Percentiles rank a stretch among this genome's conserved stretches.
phyloP scores from a whole-genome alignment of 495 filamentous ascomycete species.

The Hypoxylon cercidicola region DNA sequence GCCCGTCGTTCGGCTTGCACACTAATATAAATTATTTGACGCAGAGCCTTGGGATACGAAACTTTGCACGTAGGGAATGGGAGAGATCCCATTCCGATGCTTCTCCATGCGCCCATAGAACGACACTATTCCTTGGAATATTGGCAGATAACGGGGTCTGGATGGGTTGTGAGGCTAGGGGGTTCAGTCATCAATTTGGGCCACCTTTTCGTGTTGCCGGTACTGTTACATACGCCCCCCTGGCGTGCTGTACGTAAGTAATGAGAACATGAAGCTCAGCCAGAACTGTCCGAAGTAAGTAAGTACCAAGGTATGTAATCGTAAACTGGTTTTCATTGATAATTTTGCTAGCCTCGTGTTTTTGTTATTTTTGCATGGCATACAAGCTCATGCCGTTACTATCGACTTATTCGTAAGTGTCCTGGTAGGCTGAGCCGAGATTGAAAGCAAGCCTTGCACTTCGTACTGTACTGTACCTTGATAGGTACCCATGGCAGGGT shows the following conservation, averaged over 20 bases:
- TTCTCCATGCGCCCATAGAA: conserved; percentile 6
- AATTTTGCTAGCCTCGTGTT: conserved; percentile 17
- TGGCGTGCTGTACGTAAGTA: not conserved
- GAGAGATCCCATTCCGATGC: conserved; percentile 33
- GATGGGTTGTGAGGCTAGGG: conserved; percentile 6
- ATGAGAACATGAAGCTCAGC: not conserved
- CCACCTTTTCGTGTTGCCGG: conserved; percentile 5
- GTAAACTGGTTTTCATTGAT: conserved; percentile 9
- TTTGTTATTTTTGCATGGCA: conserved; percentile 17
- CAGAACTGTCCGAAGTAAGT: too few species aligned
- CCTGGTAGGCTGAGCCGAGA: too few species aligned
- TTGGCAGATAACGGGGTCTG: conserved; percentile 24
- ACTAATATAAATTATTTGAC: conserved; percentile 44
- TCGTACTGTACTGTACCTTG: conserved; percentile 11
- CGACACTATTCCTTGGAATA: conserved; percentile 31
- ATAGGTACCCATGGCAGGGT: conserved; percentile 21
- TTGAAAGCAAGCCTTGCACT: too few species aligned
- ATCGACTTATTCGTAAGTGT: too few species aligned
- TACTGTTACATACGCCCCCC: conserved; percentile 21
- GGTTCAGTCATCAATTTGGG: conserved; percentile 22
- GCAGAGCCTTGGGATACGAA: conserved; percentile 41
- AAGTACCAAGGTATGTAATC: too few species aligned
- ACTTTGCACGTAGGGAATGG: conserved; percentile 37
- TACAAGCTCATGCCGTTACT: conserved; percentile 24
- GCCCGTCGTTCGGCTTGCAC: conserved; percentile 34